Base-by-base conservation (phyloP, 345 rosid species). In the Streptanthus diversifolius region DNA sequence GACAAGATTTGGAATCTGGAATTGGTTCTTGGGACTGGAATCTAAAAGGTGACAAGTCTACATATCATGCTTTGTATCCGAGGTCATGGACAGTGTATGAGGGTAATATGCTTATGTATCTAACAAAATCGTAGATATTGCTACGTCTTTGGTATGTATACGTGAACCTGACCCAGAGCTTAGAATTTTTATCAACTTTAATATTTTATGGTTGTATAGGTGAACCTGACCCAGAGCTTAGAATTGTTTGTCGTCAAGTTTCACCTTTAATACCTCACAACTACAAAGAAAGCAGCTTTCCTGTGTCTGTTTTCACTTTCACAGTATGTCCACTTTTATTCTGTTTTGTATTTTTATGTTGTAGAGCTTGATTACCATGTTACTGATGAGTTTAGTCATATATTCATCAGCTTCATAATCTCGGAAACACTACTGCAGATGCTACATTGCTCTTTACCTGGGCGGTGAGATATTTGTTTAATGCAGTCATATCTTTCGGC, bases 151-250 rank as follows among this genome's bases (percentile, higher is more conserved):
- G 10, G 4, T 59, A 25, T 14, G 14, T 81, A 72, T 83, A 91
- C 96, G 95, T 68, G 95, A 95, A 81, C 97, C 97, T 24, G 99
- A 91, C 71, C 99, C 97, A 47, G 87, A 79, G 73, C 96, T 95
- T 72, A 87, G 51, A 71, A 87, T 95, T 57, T n/a, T n/a, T n/a
- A n/a, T n/a, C n/a, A 43, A 17, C 25, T 33, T 66, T 9, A 5
- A 36, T 29, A 35, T 36, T 29, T 37, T 10, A 68, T 51, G 62
- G 12, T 43, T 58, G 14, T 81, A 72, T 83, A 91, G 98, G 95
- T 68, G 95, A 95, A 81, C 97, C 97, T 24, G 99, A 91, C 71
- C 99, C 97, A 47, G 87, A 79, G 73, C 96, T 95, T 72, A 87
- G 51, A 71, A 87, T 95, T 57, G 85, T 88, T 66, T 90, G 90